A percentile compares a stretch with the other conserved stretches of the same genome.
Conservation (phyloP, 2,329 filamentous ascomycete species). For the Ceratocystis destructans region DNA sequence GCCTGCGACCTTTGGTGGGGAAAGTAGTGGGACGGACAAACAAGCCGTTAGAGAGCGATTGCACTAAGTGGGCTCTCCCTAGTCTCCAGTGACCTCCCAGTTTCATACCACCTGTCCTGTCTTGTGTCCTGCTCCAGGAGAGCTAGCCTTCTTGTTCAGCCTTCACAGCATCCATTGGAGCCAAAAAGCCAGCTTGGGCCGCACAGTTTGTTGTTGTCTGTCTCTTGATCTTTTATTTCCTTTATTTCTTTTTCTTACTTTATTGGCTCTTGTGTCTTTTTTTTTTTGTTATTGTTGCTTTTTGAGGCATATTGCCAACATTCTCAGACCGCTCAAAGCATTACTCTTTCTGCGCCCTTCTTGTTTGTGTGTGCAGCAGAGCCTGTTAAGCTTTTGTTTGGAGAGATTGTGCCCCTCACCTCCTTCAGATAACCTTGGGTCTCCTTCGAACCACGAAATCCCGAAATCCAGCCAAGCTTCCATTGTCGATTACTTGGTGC, state of each 20-base stretch:
- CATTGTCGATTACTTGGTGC: not conserved
- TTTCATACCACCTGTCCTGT: constrained; percentile 14
- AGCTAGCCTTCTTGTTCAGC: not conserved
- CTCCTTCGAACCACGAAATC: not conserved
- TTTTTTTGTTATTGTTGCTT: not conserved
- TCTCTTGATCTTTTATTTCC: not conserved
- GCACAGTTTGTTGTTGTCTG: not conserved
- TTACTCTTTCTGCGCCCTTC: not conserved
- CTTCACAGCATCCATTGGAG: not conserved
- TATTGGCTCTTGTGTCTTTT: not conserved
- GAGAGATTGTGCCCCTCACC: constrained; percentile 5
- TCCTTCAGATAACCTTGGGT: not conserved
- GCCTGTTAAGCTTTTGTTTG: constrained; percentile 6
- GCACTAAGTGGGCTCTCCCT: not conserved
- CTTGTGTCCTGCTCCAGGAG: not conserved
- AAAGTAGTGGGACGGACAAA: not conserved
- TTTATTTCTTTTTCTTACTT: not conserved
- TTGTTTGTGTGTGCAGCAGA: constrained; percentile 4
- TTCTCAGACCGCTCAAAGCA: not conserved
- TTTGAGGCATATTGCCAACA: not conserved
- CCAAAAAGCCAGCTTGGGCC: not conserved
- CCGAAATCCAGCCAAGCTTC: not conserved
- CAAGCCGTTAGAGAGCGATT: not conserved
- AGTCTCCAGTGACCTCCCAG: not conserved
- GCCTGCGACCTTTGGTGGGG: not conserved